Conservation (phyloP, 169 alveolate species). For the Pseudocohnilembus persalinus region DNA sequence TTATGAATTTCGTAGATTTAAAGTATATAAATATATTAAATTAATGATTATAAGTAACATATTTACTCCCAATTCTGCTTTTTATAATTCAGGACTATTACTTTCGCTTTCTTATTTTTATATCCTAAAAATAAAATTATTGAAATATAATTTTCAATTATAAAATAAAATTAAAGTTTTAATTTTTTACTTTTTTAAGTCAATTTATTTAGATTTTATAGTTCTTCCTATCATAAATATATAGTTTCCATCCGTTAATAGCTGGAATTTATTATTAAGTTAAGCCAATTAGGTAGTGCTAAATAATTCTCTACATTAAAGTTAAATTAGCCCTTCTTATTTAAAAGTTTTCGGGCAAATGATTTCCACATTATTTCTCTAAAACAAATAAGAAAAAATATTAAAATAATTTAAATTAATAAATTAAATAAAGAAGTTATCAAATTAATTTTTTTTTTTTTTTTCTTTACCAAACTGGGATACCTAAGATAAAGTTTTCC, state of each 20-base stretch:
- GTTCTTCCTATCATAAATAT: conserved; percentile 63
- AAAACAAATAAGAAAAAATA: no score
- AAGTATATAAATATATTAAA: no score
- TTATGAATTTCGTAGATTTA: no score
- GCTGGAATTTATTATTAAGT: conserved; percentile 68
- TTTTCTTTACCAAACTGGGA: conserved; percentile 49
- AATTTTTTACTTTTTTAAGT: conserved; percentile 27
- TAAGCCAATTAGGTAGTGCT: conserved; percentile 33
- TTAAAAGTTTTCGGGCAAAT: conserved; percentile 60
- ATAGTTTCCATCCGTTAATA: conserved; percentile 68
- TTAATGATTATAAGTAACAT: no score
- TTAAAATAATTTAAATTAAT: no score
- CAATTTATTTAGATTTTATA: conserved; percentile 25
- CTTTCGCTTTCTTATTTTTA: conserved; percentile 6
- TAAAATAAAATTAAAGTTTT: background rate
- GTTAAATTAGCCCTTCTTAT: conserved; percentile 35
- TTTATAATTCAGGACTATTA: background rate
- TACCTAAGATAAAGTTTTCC: conserved; percentile 79
- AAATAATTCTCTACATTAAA: conserved; percentile 63
- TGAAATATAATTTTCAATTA: conserved; percentile 29
- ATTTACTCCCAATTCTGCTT: no score
- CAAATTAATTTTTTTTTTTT: no score
- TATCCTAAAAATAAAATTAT: background rate
- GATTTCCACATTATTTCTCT: conserved; percentile 20
- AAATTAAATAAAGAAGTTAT: no score